Percentiles rank a stretch among this genome's conserved stretches.
Conservation (phyloP, 495 filamentous ascomycete species). For the Talaromyces ruber region DNA sequence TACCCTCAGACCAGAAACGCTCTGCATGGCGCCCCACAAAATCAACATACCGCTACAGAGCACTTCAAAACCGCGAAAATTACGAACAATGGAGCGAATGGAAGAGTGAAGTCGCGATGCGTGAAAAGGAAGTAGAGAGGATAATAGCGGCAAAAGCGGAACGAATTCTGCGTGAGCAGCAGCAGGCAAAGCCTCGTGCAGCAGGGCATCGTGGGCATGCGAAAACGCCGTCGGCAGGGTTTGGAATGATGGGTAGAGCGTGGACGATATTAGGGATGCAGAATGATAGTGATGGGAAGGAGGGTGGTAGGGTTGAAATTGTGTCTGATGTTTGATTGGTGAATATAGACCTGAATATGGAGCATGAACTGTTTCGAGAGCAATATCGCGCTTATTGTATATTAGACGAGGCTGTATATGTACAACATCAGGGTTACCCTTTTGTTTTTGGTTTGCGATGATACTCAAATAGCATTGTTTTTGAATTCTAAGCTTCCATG, state of each 20-base stretch:
- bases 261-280: constrained; percentile 37
- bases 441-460: not conserved
- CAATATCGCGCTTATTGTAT: not conserved
- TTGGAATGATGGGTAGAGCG: constrained; percentile 35
- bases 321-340: not conserved
- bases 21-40: constrained; percentile 52
- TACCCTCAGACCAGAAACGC: constrained; percentile 41
- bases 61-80: constrained; percentile 51
- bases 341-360: not conserved
- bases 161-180: constrained; percentile 20
- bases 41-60: constrained; percentile 47
- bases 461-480: not conserved
- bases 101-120: constrained; percentile 44
- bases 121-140: constrained; percentile 36
- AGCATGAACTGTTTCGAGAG: not conserved
- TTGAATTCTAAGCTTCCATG: not conserved
- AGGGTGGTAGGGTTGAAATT: constrained; percentile 7
- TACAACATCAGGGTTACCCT: not conserved
- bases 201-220: constrained; percentile 25
- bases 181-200: constrained; percentile 18
- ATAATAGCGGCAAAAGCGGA: constrained; percentile 27
- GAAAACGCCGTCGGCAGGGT: constrained; percentile 5
- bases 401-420: not conserved
- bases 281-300: constrained; percentile 23
- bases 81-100: constrained; percentile 54